Evolutionary conservation across 106 monocot genomes (phyloP).

Genomic region (Dioscorea alata): DNA sequence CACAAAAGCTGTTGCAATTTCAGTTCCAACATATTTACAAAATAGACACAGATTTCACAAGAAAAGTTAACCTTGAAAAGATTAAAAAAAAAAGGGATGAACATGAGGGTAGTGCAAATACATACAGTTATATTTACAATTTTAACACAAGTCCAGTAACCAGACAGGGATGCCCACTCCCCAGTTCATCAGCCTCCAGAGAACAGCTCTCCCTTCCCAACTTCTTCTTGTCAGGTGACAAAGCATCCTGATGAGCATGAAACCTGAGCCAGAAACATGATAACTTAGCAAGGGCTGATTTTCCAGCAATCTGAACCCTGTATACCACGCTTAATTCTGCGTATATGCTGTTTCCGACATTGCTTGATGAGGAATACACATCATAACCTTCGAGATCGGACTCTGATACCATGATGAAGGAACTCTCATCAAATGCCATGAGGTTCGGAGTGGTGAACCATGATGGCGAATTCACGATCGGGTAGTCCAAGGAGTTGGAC

Average conservation of each 20-base stretch:
- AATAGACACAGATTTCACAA: too few relatives aligned
- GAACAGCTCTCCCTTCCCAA: conserved; percentile 43
- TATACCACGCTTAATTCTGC: conserved; percentile 63
- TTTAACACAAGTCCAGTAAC: conserved; percentile 37
- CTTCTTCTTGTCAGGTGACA: conserved; percentile 12
- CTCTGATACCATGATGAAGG: conserved; percentile 65
- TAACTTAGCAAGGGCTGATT: conserved; percentile 55
- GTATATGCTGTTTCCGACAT: conserved; percentile 30
- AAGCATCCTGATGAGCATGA: background rate
- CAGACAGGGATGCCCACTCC: conserved; percentile 22
- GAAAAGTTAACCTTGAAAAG: too few relatives aligned
- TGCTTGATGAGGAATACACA: background rate
- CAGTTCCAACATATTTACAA: too few relatives aligned
- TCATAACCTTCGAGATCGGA: conserved; percentile 77
- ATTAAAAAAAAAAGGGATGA: too few relatives aligned
- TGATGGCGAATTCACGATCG: conserved; percentile 18
- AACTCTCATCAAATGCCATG: conserved; percentile 55
- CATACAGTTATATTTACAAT: conserved; percentile 18
- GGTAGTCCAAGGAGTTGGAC: conserved; percentile 17
- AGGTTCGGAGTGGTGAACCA: conserved; percentile 20
- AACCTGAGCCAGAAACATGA: conserved; percentile 56
- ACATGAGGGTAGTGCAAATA: background rate
- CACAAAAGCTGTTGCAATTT: too few relatives aligned
- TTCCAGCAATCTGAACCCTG: conserved; percentile 64
- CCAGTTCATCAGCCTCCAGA: conserved; percentile 44